phyloP scores from a whole-genome alignment of 192 early-diverging fungal species.

The Coemansia sp. region DNA sequence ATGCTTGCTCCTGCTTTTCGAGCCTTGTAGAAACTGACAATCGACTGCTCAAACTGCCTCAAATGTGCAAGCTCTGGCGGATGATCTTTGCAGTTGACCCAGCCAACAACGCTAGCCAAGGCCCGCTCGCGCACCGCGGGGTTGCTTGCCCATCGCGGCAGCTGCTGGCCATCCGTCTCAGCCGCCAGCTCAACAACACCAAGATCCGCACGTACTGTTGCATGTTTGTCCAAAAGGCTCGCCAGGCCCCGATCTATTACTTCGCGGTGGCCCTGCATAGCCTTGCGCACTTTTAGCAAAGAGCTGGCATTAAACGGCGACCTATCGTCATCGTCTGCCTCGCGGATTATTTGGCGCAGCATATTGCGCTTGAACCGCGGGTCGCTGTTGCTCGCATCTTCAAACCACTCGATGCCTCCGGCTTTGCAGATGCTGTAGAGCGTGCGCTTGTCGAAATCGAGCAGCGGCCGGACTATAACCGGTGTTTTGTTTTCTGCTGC shows the following conservation, averaged over 20 bases:
- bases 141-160: conserved; percentile 26
- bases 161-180: not conserved
- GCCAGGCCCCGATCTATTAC: conserved; percentile 18
- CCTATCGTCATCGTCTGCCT: not conserved
- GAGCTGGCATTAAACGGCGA: conserved; percentile 21
- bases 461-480: conserved; percentile 41
- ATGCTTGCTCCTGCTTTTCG: not conserved
- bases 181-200: conserved; percentile 25
- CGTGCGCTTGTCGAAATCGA: conserved; percentile 24
- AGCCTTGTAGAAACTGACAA: conserved; percentile 8
- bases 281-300: conserved; percentile 25
- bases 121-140: conserved; percentile 41
- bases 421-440: conserved; percentile 26
- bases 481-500: not conserved
- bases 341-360: conserved; percentile 31
- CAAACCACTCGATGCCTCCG: conserved; percentile 33
- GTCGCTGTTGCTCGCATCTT: conserved; percentile 47
- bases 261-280: conserved; percentile 42
- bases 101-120: conserved; percentile 22
- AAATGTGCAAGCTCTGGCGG: conserved; percentile 45
- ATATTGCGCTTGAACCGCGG: conserved; percentile 33
- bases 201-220: conserved; percentile 9
- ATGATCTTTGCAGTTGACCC: conserved; percentile 32
- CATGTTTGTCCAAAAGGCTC: conserved; percentile 8
- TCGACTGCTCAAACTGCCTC: conserved; percentile 16